A percentile compares a stretch with the other conserved stretches of the same genome.
Conservation (phyloP, 805 yeast species). For the Pichia thaimueangensis region DNA sequence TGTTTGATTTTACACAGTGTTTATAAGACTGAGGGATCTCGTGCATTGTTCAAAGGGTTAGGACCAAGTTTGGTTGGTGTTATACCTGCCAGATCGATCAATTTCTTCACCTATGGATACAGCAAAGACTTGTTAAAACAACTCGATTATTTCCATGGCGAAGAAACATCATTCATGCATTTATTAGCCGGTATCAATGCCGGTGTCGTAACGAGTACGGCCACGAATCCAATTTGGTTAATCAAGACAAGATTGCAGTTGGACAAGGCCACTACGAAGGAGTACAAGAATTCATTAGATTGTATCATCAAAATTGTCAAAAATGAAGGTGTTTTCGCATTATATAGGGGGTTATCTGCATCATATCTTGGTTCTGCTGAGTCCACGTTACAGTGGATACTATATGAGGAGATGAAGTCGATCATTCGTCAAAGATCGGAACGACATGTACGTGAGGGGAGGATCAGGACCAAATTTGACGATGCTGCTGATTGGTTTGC, state of each 20-base stretch:
- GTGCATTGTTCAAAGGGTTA: conserved; percentile 86
- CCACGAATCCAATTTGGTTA: conserved; percentile 97
- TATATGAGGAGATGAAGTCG: conserved; percentile 89
- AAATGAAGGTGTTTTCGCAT: conserved; percentile 72
- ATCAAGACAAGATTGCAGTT: conserved; percentile 91
- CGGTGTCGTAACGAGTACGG: conserved; percentile 90
- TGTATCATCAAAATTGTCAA: conserved; percentile 64
- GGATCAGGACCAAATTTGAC: conserved; percentile 46
- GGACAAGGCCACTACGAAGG: conserved; percentile 59
- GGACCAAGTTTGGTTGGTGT: conserved; percentile 98
- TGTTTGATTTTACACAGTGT: conserved; percentile 63
- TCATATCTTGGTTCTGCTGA: conserved; percentile 91
- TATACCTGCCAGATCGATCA: conserved; percentile 95
- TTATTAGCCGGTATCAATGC: conserved; percentile 82
- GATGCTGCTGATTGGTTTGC: conserved; percentile 85
- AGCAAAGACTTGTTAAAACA: conserved; percentile 70
- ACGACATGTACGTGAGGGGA: conserved; percentile 29
- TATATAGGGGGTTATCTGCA: conserved; percentile 89
- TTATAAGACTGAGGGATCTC: conserved; percentile 69
- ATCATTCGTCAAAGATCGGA: conserved; percentile 50
- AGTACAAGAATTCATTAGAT: conserved; percentile 80
- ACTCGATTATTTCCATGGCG: conserved; percentile 55
- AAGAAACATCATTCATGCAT: conserved; percentile 82
- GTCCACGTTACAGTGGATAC: conserved; percentile 91
- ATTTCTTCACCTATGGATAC: conserved; percentile 95